Base-by-base conservation (phyloP, 352 stramenopile species). In the Pythium rhizo-oryzae region DNA sequence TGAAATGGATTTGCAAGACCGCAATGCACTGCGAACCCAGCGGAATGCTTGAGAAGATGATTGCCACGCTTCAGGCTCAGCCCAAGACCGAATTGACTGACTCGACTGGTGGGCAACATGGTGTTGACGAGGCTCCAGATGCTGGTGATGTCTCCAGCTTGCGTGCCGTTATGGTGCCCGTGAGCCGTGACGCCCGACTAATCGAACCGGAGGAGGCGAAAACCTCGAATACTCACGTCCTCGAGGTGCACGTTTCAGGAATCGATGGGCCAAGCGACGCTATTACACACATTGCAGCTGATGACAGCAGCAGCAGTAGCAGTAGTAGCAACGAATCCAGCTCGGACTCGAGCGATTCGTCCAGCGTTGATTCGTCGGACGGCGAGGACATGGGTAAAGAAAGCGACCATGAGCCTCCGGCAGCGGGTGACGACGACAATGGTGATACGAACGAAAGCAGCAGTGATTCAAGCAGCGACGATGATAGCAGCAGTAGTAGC, bases 401-500 rank as follows among this genome's bases (percentile, higher is more conserved):
- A 6, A 68, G 39, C 24, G 63, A 71, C 37, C 41, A 59, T 9
- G 58, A 69, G 12, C 54, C 47, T 19, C 37, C 54, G 2, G 47
- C 43, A 37, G 60, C 51, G 49, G 65, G 57, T 16, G 57, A 69
- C 43, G 50, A 70, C 35, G 46, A 61, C 28, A 67, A 69, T 41
- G 61, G 44, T 11, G 58, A 63, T 23, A 56, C 43, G 16, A 64
- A 52, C 35, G 64, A 60, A 25, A 70, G 53, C 62, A 78, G 66
- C 50, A 82, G 59, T 49, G 72, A 68, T 43, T 77, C 62, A 4
- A 65, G 58, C 24, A 62, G 51, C 21, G 67, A 74, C 15, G 61
- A 70, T 30, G 60, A 60, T 53, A 78, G 59, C 49, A 77, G 60
- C 53, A 73, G 59, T 49, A 76, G 65, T 21, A 74, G 67, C 44